phyloP scores from a whole-genome alignment of 169 alveolate species.

The Eimeria praecox region DNA sequence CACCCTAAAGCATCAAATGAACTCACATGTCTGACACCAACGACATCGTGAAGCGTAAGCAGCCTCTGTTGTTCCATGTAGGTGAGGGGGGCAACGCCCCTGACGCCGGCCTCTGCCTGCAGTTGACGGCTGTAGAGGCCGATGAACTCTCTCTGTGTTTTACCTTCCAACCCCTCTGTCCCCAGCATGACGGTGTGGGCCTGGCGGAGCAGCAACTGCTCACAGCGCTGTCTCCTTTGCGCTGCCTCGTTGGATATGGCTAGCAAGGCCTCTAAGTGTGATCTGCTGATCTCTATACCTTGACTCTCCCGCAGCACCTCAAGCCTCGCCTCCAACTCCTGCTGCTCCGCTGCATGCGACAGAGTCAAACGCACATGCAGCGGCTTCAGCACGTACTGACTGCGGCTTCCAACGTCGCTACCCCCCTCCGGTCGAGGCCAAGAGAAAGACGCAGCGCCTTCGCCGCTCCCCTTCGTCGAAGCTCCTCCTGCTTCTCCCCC shows the following conservation, averaged over 20 bases:
- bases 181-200: constrained; percentile 88
- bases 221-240: constrained; percentile 85
- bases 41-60: constrained; percentile 88
- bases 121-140: constrained; percentile 87
- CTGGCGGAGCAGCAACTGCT: constrained; percentile 86
- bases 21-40: constrained; percentile 88
- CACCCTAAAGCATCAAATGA: neutral
- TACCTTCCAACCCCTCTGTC: constrained; percentile 88
- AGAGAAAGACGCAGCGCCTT: neutral
- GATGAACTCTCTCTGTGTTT: constrained; percentile 89
- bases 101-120: constrained; percentile 39
- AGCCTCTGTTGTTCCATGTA: constrained; percentile 84
- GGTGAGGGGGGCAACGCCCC: constrained; percentile 66
- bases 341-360: constrained; percentile 83
- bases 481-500: neutral
- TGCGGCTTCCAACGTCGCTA: neutral
- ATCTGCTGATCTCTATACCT: constrained; percentile 87
- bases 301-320: constrained; percentile 86
- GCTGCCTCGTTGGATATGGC: constrained; percentile 88
- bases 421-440: constrained; percentile 12
- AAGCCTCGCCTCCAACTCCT: constrained; percentile 86
- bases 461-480: neutral
- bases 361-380: constrained; percentile 82
- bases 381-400: constrained; percentile 84
- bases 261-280: constrained; percentile 87